Evolutionary conservation across 148 eudicot genomes (phyloP), one percentile per base, ranked within the genome.

Genomic region (Fallopia convolvulus): DNA sequence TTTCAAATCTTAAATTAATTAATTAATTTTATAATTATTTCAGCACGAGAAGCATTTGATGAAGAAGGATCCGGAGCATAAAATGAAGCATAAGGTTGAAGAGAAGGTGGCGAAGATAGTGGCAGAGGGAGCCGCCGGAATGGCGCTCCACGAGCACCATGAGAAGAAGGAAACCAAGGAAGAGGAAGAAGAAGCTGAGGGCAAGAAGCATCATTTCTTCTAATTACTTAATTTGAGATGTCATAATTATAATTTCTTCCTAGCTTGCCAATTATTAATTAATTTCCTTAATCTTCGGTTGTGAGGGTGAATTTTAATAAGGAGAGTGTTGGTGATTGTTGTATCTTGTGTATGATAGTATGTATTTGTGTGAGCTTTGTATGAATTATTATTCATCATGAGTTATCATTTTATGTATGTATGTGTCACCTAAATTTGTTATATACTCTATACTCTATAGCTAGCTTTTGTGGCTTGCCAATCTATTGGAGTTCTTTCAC

Each of bases 111-210:
- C 85, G 4, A 40, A 23, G 2, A 36, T 73, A 11, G 82, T 83
- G 78, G 85, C 82, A 0, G 74, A 76, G 4, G 85, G 79, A 32
- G 82, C 82, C 0, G 82, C 77, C 5, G 82, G 70, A 33, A 58
- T 80, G 23, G 85, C 78, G 75, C 53, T 83, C 30, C 85, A 83
- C 49, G 85, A 83, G 75, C 85, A 83, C 82, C 82, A 77, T 11
- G 82, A 83, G 75, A 81, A 23, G 23, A 83, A 83, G 53, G 82
- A 82, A 20, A 63, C 79, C 11, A 82, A 82, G 56, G 65, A 79
- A 8, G 85, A 83, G 68, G 85, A 83, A 75, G 80, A 79, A 61
- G 58, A 79, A 46, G 80, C 80, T 74, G 82, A 83, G 70, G 82
- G 77, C 78, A 66, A 79, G 58, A 77, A 72, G 26, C 81, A 75